These are phyloP conservation scores for Cladosporium sp. DNA, from an alignment of 2,329 filamentous ascomycete species.

Conservation along the genomic window DNA sequence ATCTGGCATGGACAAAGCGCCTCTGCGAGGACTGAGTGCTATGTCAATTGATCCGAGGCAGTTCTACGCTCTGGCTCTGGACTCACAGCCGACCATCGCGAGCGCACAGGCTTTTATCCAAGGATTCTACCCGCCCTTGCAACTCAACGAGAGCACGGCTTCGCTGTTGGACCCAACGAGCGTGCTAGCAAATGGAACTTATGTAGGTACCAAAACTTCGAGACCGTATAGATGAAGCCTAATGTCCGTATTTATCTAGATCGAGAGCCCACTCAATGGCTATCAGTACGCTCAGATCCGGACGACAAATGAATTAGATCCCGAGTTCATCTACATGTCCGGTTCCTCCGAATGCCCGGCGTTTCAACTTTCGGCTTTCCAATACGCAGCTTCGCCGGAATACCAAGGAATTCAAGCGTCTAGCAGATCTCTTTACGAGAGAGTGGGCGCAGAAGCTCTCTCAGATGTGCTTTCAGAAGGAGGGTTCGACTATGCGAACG, in stretches of 20 bases:
- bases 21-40: conserved; percentile 41
- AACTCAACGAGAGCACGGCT: conserved; percentile 25
- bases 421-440: conserved; percentile 41
- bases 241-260: conserved; percentile 8
- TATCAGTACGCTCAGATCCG: conserved; percentile 53
- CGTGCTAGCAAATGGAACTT: conserved; percentile 42
- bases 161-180: conserved; percentile 33
- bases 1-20: conserved; percentile 24
- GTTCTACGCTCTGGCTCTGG: conserved; percentile 42
- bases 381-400: conserved; percentile 38
- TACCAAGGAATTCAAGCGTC: conserved; percentile 35
- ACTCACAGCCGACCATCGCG: conserved; percentile 43
- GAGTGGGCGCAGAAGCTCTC: conserved; percentile 40
- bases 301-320: conserved; percentile 40
- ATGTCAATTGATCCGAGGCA: conserved; percentile 41
- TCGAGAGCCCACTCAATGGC: conserved; percentile 46
- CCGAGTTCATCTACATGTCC: conserved; percentile 44
- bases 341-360: conserved; percentile 33
- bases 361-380: conserved; percentile 27
- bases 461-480: conserved; percentile 34
- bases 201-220: conserved; percentile 12
- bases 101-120: conserved; percentile 58
- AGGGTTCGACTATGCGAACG: conserved; percentile 45
- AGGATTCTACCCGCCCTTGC: conserved; percentile 51
- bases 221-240: background rate